These are phyloP conservation scores for Russula abietina DNA, from an alignment of 768 basidiomycete species.

Conservation along the genomic window DNA sequence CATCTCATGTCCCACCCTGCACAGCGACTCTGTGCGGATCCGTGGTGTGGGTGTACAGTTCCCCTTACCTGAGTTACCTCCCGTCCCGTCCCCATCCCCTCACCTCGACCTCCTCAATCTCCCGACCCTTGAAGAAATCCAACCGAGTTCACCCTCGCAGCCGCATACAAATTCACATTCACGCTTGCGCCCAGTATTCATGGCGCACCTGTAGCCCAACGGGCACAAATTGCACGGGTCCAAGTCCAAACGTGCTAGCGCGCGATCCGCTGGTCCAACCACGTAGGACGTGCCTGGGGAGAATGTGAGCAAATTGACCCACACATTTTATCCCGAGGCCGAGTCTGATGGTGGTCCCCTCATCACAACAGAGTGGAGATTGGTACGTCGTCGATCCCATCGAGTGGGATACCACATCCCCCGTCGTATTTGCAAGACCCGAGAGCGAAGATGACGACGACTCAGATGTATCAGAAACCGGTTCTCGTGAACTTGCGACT, in stretches of 20 bases:
- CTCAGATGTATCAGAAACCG: slow-evolving; percentile 18
- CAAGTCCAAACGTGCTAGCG: slow-evolving; percentile 19
- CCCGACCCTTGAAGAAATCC: neutral
- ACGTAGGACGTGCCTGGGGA: no score
- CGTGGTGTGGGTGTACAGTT: no score
- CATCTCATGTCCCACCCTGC: no score
- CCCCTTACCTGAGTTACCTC: no score
- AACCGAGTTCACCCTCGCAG: neutral
- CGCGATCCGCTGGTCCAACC: no score
- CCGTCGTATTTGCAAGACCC: slow-evolving; percentile 15
- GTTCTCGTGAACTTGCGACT: slow-evolving; percentile 9
- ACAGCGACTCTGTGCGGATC: no score
- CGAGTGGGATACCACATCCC: slow-evolving; percentile 16
- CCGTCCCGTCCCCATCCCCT: neutral
- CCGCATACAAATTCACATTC: no score
- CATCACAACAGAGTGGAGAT: slow-evolving; percentile 12
- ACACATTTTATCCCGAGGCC: neutral
- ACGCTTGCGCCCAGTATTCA: neutral
- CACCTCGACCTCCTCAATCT: neutral
- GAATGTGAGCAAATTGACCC: no score
- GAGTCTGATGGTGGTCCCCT: slow-evolving; percentile 3
- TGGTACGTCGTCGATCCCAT: slow-evolving; percentile 17
- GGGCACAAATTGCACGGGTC: slow-evolving; percentile 13
- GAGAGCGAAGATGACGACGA: slow-evolving; percentile 16
- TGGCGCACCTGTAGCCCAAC: slow-evolving; percentile 15